A percentile compares a stretch with the other conserved stretches of the same genome.
Evolutionary conservation across 2,329 filamentous ascomycete species (phyloP).

Genomic region (Aspergillus sp.): DNA sequence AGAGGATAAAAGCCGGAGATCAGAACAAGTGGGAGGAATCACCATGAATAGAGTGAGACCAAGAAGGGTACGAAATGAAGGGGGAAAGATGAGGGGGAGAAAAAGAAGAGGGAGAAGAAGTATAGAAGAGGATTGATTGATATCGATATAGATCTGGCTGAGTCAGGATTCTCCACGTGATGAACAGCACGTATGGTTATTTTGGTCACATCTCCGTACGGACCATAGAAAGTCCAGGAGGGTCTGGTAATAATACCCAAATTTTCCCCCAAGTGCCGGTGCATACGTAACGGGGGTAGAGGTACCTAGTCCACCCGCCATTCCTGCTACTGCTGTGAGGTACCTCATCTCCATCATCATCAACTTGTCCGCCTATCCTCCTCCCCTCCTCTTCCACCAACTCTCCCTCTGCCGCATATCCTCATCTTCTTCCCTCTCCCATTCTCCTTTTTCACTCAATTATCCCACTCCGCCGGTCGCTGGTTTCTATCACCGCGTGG

Average conservation of each 20-base stretch:
- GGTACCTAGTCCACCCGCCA: neutral
- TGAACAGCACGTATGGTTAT: too few relatives aligned
- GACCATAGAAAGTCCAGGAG: too few relatives aligned
- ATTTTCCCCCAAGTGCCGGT: neutral
- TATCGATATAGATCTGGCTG: neutral
- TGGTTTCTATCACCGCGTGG: slow-evolving; percentile 4
- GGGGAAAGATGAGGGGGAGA: neutral
- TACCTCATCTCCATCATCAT: neutral
- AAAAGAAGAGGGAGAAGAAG: neutral
- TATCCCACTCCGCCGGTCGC: neutral
- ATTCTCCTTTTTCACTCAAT: neutral
- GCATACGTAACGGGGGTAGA: neutral
- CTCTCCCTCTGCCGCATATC: slow-evolving; percentile 1
- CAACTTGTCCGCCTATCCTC: slow-evolving; percentile 7
- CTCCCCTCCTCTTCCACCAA: slow-evolving; percentile 5
- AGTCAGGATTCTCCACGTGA: neutral
- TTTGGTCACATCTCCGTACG: too few relatives aligned
- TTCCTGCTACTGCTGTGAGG: neutral
- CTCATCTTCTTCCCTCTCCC: slow-evolving; percentile 3
- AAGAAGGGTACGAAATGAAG: neutral
- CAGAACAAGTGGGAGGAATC: neutral
- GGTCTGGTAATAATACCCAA: neutral
- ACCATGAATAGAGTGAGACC: neutral
- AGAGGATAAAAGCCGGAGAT: neutral
- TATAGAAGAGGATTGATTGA: too few relatives aligned